Base-by-base conservation (phyloP, 768 basidiomycete genomes). In the Boletus rubescentipes region DNA sequence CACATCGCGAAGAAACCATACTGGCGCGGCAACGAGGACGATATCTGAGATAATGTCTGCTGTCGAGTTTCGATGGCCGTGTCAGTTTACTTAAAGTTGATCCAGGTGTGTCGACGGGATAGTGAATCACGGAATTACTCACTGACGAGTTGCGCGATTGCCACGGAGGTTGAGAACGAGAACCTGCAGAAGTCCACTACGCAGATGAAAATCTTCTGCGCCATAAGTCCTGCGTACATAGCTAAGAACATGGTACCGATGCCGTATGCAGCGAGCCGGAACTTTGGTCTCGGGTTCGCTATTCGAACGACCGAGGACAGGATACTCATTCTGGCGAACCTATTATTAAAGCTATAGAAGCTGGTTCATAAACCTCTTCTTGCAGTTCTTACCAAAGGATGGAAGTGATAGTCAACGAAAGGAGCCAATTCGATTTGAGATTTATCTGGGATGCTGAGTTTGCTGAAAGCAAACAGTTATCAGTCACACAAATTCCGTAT, bases 281-380 rank as follows among this genome's bases (percentile, higher is more conserved):
- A 21, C 29, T 41, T 54, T 39, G 26, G 37, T 1, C 43, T 26
- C 0, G 66, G 67, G 29, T 49, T 56, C 34, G 53, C 45, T 50
- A 68, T 54, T 43, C 66, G 63, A 32, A 59, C 30, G 15, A 70
- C 37, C 4, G 67, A 70, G 35, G 46, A 68, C 6, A 68, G 37
- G 14, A 68, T 68, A 34, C 68, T 70, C 49, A 68, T 63, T 5
- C 67, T 53, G 14, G 66, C 47, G 14, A 63, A 63, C 67, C 67
- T 68, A 15, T 20, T 38, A 5, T 46, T 10, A 37, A 51, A 29
- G 29, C 12, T 31, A 30, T 46, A 15, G 21, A 20, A 29, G 18
- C 26, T 36, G 36, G 21, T 9, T 30, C 29, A 20, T 18, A 26
- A 30, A 11, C n/a, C 2, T 6, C 20, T 26, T 26, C 29, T 30